Evolutionary conservation across 345 rosid species (phyloP).

Genomic region (Iberis pinnata): DNA sequence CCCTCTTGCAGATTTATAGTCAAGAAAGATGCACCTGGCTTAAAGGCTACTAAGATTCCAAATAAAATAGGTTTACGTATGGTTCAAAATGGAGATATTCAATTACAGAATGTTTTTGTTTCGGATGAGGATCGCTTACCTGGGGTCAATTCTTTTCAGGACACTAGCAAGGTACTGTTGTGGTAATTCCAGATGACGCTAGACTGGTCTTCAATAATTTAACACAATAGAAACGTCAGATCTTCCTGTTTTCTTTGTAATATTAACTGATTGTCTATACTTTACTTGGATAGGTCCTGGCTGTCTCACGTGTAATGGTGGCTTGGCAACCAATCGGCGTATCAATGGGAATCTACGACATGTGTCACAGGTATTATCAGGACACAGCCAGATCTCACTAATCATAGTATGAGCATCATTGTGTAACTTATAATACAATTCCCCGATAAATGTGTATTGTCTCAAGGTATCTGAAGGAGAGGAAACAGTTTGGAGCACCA

Average conservation of each 20-base stretch:
- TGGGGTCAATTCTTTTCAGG: constrained; percentile 85
- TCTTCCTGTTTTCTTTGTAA: not conserved
- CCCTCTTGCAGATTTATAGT: constrained; percentile 60
- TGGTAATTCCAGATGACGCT: not conserved
- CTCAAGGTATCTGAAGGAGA: constrained; percentile 73
- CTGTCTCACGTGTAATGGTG: constrained; percentile 91
- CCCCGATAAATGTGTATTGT: constrained; percentile 9
- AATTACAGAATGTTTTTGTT: constrained; percentile 66
- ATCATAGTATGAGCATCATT: constrained; percentile 2
- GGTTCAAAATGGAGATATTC: constrained; percentile 94
- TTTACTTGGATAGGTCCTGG: constrained; percentile 53
- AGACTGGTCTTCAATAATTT: constrained; percentile 2
- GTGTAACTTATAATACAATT: not conserved
- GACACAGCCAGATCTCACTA: not conserved
- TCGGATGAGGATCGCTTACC: constrained; percentile 84
- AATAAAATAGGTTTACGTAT: constrained; percentile 92
- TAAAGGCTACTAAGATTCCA: constrained; percentile 70
- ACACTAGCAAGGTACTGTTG: constrained; percentile 68
- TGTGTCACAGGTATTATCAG: constrained; percentile 71
- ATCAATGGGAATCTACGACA: constrained; percentile 91
- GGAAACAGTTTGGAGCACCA: constrained; percentile 97
- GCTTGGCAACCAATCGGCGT: constrained; percentile 96
- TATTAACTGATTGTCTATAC: constrained; percentile 3
- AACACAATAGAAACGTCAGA: not conserved
- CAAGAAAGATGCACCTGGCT: constrained; percentile 89